Evolutionary conservation across 441 rosid genomes (phyloP).

Genomic region (Corymbia citriodora): DNA sequence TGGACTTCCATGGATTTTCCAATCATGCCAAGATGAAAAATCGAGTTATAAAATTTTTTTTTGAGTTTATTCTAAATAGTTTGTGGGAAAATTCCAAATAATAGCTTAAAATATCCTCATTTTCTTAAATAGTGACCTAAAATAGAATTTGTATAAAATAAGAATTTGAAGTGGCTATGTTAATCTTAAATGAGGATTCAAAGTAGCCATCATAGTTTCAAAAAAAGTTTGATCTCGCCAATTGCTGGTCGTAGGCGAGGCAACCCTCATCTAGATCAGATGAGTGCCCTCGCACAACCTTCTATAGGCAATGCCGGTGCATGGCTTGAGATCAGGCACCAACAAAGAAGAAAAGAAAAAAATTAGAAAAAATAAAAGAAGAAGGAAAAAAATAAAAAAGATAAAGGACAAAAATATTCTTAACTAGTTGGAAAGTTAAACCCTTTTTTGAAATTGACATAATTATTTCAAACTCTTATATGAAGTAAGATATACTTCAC

Average conservation of each 20-base stretch:
- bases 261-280: no score
- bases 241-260: no score
- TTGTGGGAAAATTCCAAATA: neutral
- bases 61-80: neutral
- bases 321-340: neutral
- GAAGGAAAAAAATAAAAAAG: no score
- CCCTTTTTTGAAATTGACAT: accelerated
- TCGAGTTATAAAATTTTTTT: neutral
- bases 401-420: accelerated
- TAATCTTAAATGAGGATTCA: no score
- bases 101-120: accelerated
- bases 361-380: no score
- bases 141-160: no score
- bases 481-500: no score
- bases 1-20: neutral
- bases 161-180: no score
- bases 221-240: no score
- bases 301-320: accelerated
- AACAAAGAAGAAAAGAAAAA: accelerated
- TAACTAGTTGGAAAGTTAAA: accelerated
- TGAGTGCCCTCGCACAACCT: accelerated
- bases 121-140: no score
- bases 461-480: accelerated
- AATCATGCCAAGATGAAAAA: neutral
- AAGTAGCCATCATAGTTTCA: no score